These are phyloP conservation scores for Ruellia speciosa DNA, from an alignment of 305 asterid species.

Conservation along the genomic window DNA sequence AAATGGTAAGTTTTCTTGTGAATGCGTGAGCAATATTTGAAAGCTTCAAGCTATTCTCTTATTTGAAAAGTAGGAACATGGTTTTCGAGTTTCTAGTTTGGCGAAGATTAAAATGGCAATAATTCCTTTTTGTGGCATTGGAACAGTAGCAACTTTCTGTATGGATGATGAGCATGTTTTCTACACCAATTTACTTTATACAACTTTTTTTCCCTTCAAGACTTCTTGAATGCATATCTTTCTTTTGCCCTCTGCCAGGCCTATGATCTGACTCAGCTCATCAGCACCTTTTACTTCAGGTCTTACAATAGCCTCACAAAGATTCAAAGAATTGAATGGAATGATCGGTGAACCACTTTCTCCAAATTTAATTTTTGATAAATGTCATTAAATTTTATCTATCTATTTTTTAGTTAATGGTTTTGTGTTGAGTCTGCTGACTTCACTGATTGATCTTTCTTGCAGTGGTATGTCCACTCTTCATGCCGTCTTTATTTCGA, in stretches of 20 bases:
- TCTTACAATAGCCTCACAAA: constrained; percentile 68
- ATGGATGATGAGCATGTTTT: constrained; percentile 14
- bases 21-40: not conserved
- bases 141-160: constrained; percentile 1
- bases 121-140: not conserved
- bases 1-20: constrained; percentile 47
- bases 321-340: constrained; percentile 81
- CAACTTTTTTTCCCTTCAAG: constrained; percentile 1
- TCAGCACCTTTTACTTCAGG: constrained; percentile 68
- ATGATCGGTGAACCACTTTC: constrained; percentile 56
- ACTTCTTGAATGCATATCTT: constrained; percentile 17
- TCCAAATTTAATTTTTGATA: not conserved
- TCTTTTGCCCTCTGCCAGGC: constrained; percentile 41
- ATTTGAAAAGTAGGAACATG: not conserved
- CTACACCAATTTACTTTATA: constrained; percentile 7
- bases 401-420: not conserved
- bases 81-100: not conserved
- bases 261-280: constrained; percentile 67
- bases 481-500: constrained; percentile 7
- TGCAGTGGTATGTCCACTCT: constrained; percentile 49
- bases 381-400: not conserved
- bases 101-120: not conserved
- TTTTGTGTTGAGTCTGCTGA: constrained; percentile 14
- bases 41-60: not conserved
- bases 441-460: constrained; percentile 18